Percentiles rank a stretch among this genome's conserved stretches.
Conservation (phyloP, 305 asterid genomes). For the Andrographis paniculata region DNA sequence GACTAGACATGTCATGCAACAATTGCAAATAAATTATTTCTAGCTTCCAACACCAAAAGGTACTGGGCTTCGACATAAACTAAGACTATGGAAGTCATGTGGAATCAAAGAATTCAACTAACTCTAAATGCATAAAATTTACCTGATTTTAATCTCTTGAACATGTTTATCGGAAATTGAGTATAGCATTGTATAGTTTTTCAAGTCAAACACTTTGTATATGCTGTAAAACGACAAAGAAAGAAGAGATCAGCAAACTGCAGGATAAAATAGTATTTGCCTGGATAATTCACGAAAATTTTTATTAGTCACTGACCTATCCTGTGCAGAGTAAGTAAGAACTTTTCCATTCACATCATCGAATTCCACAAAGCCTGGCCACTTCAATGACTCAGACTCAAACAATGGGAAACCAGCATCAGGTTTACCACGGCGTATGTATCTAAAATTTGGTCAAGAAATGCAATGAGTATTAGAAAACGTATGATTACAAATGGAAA, state of each 20-base stretch:
- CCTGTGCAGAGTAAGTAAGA: constrained; percentile 91
- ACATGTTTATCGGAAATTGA: constrained; percentile 88
- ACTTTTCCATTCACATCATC: constrained; percentile 98
- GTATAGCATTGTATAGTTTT: constrained; percentile 90
- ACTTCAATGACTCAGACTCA: constrained; percentile 92
- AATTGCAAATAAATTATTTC: too few species aligned
- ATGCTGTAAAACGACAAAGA: constrained; percentile 25
- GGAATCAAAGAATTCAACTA: too few species aligned
- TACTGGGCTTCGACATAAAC: too few species aligned
- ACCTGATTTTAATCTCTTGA: constrained; percentile 96
- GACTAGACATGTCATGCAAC: too few species aligned
- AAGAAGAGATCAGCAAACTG: constrained; percentile 18
- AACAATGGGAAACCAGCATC: constrained; percentile 96
- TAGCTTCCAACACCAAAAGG: too few species aligned
- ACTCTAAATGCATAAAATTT: background rate
- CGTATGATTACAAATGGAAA: constrained; percentile 9
- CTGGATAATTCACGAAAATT: too few species aligned
- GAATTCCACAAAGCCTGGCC: constrained; percentile 99
- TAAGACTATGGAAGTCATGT: too few species aligned
- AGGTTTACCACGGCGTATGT: constrained; percentile 85
- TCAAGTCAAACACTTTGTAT: constrained; percentile 95
- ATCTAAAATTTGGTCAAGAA: constrained; percentile 31
- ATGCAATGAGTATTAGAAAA: constrained; percentile 6
- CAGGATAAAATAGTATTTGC: too few species aligned
- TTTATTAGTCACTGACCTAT: constrained; percentile 39